Evolutionary conservation across 2,329 filamentous ascomycete genomes (phyloP), one percentile per base, ranked within the genome.

Genomic region (Tolypocladium sp.): DNA sequence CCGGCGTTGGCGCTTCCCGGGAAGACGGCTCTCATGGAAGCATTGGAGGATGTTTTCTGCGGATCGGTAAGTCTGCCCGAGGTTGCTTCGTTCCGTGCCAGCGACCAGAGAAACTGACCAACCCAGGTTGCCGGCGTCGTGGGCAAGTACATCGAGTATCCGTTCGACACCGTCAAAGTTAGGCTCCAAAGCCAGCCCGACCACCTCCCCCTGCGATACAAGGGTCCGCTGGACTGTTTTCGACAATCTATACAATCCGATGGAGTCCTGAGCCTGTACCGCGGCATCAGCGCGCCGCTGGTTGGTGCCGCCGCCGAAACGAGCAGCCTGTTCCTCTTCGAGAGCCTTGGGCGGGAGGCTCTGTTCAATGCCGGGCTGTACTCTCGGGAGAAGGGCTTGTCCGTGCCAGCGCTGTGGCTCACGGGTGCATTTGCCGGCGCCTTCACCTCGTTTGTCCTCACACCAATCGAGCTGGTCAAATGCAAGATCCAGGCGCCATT

Each of bases 131-230:
- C 93, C 58, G 94, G 94, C 61, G 85, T 95, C 61, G 87, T 91
- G 41, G 93, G 93, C 63, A 99, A 97, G 78, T 91, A 93, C 73
- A 93, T 99, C 70, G 94, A 99, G 73, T 99, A 97, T 72, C 94
- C 94, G 30, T 99, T 99, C 76, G 94, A 99, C 76, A 99, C 94
- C 0, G 88, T 99, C 73, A 99, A 99, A 77, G 94, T 99, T 61
- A 90, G 94, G 46, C 84, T 99, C 13, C 94, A 99, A 73, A 94
- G 93, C n/a, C 93, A 97, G 73, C 90, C 92, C 40, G 89, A 93
- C 72, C 85, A 88, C 67, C 80, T 91, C 2, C 92, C 91, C 20
- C 83, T 92, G 25, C 87, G 84, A 61, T 97, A 97, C 74, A 85
- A 78, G 7, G 94, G 94, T 0, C 93, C 94, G 0, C 69, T 97